Percentiles rank a stretch among this genome's conserved stretches.
These are phyloP conservation scores for Botrytis galanthina DNA, from an alignment of 2,329 filamentous ascomycete genomes.

Conservation along the genomic window DNA sequence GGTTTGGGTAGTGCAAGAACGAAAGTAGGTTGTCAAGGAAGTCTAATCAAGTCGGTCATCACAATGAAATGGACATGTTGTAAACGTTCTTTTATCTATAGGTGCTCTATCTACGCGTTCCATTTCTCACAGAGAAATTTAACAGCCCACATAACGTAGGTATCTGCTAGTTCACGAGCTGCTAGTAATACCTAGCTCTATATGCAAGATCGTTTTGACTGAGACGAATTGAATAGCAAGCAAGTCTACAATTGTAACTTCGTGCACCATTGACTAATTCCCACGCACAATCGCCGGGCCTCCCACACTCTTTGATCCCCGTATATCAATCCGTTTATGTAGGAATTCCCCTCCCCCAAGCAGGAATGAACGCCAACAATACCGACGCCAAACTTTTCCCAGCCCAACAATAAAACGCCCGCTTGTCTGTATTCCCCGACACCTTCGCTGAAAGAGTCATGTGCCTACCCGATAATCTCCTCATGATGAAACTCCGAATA, in stretches of 20 bases:
- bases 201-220: neutral
- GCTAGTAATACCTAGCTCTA: neutral
- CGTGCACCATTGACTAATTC: neutral
- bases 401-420: neutral
- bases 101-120: neutral
- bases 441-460: slow-evolving; percentile 12
- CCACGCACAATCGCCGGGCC: neutral
- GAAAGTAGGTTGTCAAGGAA: neutral
- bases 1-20: neutral
- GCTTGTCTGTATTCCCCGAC: neutral
- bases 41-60: neutral
- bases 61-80: neutral
- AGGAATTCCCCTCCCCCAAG: neutral
- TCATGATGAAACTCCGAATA: neutral
- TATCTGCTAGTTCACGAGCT: neutral
- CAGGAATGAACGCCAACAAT: slow-evolving; percentile 1
- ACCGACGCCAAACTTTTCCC: slow-evolving; percentile 5
- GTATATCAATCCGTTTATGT: neutral
- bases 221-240: neutral
- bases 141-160: neutral
- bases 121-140: neutral
- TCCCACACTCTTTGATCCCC: neutral
- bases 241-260: neutral
- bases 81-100: neutral
- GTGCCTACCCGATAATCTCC: neutral